Evolutionary conservation across 306 rosid genomes (phyloP), one percentile per base, ranked within the genome.

Genomic region (Medicago lupulina): DNA sequence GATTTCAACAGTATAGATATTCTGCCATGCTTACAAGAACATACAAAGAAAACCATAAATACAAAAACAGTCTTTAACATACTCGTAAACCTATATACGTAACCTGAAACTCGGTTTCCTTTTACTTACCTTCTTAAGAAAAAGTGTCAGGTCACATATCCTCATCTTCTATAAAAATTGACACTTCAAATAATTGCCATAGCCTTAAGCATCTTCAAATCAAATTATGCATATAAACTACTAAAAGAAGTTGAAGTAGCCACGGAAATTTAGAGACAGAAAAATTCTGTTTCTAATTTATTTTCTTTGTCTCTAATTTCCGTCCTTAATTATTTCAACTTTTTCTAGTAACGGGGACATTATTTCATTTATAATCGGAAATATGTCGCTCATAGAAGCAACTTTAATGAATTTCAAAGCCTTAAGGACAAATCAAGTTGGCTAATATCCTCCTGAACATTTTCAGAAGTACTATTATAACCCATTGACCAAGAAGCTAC

Each of bases 371-470:
- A 50, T 50, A n/a, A n/a, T 50, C 1, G 11, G 6, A 3, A 44
- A 11, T 11, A 69, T 23, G 51, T 31, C 9, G 4, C 46, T 47
- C 36, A 76, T 23, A 57, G 23, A 21, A 21, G 23, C 23, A 21
- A 39, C n/a, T 58, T 58, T 9, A 59, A 14, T 1, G 3, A 81
- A 77, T 58, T 44, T 90, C 82, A 93, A 38, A 93, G 92, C 90
- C 92, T 89, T 31, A 91, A 81, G 2, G 98, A 93, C 87, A 93
- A 81, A 75, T 93, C 98, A 70, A 93, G 93, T 46, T 89, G 91
- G 69, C 79, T 73, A 72, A 84, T 87, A 67, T 89, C 92, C 51
- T 93, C 98, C 70, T 91, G 88, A 79, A 77, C 87, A 81, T 81
- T 80, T 40, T 76, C 82, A 68, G 83, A 62, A 36, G 73, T 9